phyloP scores from a whole-genome alignment of 306 rosid species.

The Chamaecrista fasciculata region DNA sequence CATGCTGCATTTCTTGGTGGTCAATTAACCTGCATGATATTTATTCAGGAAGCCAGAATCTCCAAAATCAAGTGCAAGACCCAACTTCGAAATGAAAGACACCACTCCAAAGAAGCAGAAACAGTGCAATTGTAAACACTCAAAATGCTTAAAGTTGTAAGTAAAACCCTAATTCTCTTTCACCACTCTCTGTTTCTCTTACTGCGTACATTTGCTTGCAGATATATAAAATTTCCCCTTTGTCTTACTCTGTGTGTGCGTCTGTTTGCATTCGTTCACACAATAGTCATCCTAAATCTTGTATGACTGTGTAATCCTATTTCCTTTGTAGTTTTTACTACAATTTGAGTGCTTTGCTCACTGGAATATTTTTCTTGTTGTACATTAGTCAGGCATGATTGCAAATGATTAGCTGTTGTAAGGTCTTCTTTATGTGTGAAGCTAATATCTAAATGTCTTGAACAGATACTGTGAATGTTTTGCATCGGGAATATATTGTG shows the following conservation, averaged over 20 bases:
- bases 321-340: too few species aligned
- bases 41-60: constrained; percentile 87
- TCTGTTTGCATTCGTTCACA: neutral
- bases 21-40: constrained; percentile 28
- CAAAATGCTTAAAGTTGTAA: constrained; percentile 95
- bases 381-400: neutral
- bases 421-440: constrained; percentile 1
- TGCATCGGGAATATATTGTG: constrained; percentile 98
- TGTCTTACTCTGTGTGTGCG: too few species aligned
- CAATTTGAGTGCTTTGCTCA: too few species aligned
- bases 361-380: too few species aligned
- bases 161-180: constrained; percentile 35
- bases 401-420: constrained; percentile 12
- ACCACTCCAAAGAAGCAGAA: constrained; percentile 93
- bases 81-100: constrained; percentile 69
- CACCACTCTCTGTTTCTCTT: neutral
- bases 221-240: constrained; percentile 1
- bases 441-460: constrained; percentile 41
- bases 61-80: constrained; percentile 76
- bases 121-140: constrained; percentile 96
- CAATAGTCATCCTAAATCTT: constrained; percentile 5
- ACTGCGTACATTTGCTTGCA: neutral
- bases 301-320: constrained; percentile 22
- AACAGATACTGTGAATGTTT: constrained; percentile 98
- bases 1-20: constrained; percentile 25